Evolutionary conservation across 2,329 filamentous ascomycete species (phyloP), one percentile per base, ranked within the genome.

Genomic region (Sarocladiaceae sp.): DNA sequence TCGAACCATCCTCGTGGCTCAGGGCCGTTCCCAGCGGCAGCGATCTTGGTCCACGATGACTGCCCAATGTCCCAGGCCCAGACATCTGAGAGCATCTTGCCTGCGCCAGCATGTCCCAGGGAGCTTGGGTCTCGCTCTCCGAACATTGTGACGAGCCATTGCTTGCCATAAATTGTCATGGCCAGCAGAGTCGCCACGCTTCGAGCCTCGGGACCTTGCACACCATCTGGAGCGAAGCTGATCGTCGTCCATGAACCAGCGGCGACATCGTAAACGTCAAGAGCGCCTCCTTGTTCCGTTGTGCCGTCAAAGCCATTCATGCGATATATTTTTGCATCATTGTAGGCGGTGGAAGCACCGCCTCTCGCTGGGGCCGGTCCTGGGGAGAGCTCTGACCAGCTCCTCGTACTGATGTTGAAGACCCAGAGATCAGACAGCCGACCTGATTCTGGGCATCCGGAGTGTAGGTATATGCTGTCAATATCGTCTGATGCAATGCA

Each of bases 261-360:
- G 1, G 25, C 40, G 3, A 54, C 31, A 36, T 70, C 60, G 26
- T 58, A 68, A 2, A 82, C 63, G 53, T 87, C 83, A 10, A 87
- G 22, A 2, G 58, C 64, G 0, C 81, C 82, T 1, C 84, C 83
- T 29, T 80, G 73, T 58, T 87, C 83, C 0, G 61, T 74, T 11
- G 69, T 73, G 0, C 83, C 84, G 59, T 86, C 82, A 52, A 86
- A 87, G 0, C 84, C 84, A 55, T 81, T 79, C 74, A 85, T 82
- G 1, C 83, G 71, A 59, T 78, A 87, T 3, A 87, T 36, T 51
- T 73, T 66, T 3, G 58, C 63, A 5, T 55, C 40, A 11, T 29
- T 17, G 37, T 60, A 64, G 1, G 65, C 53, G 78, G 79, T 44
- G 1, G 77, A 81, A 0, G 81, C 67, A 0, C 82, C 60, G 2